A percentile compares a stretch with the other conserved stretches of the same genome.
These are phyloP conservation scores for Tetrastigma voinierianum DNA, from an alignment of 164 flowering plant species.

Conservation along the genomic window DNA sequence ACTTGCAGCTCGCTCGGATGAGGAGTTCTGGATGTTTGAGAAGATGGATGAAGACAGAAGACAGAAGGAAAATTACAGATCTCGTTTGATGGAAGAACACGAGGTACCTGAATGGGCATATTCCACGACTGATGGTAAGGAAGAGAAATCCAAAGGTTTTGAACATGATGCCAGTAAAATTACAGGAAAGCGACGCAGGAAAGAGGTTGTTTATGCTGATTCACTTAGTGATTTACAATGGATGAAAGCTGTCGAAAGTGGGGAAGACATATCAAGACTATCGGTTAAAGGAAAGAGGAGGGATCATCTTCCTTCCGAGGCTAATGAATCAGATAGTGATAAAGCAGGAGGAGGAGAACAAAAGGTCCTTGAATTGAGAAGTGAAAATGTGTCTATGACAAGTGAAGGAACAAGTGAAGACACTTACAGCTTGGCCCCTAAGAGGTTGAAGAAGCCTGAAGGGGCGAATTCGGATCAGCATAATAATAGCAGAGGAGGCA, in stretches of 20 bases:
- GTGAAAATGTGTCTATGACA: conserved; percentile 30
- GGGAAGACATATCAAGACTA: conserved; percentile 48
- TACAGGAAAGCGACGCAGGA: conserved; percentile 75
- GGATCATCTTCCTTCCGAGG: conserved; percentile 22
- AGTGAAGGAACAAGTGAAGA: conserved; percentile 50
- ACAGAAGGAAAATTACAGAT: conserved; percentile 71
- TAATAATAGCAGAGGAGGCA: conserved; percentile 21
- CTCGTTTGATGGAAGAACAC: conserved; percentile 93
- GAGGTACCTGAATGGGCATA: conserved; percentile 99
- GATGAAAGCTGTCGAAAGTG: conserved; percentile 87
- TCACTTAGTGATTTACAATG: conserved; percentile 73
- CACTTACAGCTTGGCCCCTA: conserved; percentile 21
- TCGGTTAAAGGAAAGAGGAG: conserved; percentile 40
- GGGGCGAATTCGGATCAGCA: conserved; percentile 20
- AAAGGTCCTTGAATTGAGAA: conserved; percentile 21
- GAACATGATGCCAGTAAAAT: conserved; percentile 29
- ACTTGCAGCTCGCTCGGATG: conserved; percentile 89
- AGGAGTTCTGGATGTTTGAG: conserved; percentile 92
- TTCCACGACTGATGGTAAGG: conserved; percentile 33
- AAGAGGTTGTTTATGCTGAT: conserved; percentile 77
- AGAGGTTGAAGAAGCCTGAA: conserved; percentile 27
- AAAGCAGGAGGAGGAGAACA: conserved; percentile 14
- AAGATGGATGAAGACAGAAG: conserved; percentile 96
- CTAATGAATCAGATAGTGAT: conserved; percentile 25
- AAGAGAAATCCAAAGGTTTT: conserved; percentile 37